Percentiles rank a stretch among this genome's conserved stretches.
Conservation (phyloP, 257 asterid genomes). For the Verbena officinalis region DNA sequence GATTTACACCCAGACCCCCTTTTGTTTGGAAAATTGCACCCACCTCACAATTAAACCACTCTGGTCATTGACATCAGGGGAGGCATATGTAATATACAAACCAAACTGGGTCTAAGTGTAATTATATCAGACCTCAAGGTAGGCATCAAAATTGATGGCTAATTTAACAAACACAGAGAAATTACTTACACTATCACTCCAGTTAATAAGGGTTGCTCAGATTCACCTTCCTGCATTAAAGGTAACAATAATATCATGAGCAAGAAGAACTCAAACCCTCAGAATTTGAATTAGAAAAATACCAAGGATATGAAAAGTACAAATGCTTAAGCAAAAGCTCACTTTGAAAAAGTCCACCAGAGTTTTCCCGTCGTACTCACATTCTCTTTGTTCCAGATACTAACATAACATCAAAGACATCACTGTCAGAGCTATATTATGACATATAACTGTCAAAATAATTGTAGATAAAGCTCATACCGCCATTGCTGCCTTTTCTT, state of each 20-base stretch:
- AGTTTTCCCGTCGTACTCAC: conserved; percentile 86
- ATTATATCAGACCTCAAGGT: no score
- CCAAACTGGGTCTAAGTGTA: no score
- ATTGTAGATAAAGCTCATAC: conserved; percentile 36
- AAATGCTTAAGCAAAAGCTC: conserved; percentile 15
- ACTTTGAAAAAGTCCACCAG: conserved; percentile 73
- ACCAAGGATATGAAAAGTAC: neutral
- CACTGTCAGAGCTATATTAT: conserved; percentile 1
- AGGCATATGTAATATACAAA: no score
- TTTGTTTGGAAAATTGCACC: no score
- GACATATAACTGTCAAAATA: neutral
- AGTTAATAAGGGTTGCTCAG: conserved; percentile 53
- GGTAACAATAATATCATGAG: conserved; percentile 1
- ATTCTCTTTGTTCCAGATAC: conserved; percentile 89
- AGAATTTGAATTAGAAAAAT: neutral
- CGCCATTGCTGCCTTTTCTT: conserved; percentile 82
- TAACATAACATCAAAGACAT: conserved; percentile 10
- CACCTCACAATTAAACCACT: no score
- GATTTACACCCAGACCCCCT: no score
- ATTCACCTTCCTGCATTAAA: conserved; percentile 61
- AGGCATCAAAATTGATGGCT: no score
- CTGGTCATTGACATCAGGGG: no score
- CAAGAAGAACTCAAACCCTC: neutral
- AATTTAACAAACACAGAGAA: neutral
- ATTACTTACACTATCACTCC: conserved; percentile 77